Evolutionary conservation across 805 yeast species (phyloP), one percentile per base, ranked within the genome.

Genomic region (Wickerhamiella occidentalis): DNA sequence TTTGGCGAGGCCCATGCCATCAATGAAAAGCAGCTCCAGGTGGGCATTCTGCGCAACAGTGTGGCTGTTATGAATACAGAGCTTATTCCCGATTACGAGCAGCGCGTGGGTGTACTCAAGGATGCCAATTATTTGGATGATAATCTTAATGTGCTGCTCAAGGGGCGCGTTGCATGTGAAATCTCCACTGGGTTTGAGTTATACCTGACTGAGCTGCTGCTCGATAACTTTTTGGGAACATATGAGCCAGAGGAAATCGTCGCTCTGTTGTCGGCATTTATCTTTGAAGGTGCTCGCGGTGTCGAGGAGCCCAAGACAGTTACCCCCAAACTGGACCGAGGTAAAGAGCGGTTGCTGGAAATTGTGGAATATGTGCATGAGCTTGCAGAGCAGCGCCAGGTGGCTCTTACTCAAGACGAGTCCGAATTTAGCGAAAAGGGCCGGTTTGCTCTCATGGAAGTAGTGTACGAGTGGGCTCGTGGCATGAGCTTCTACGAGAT

Each of bases 391-490:
- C 73, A 73, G 37, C 77, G 80, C 53, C 87, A 82, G 62, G 85
- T 92, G 15, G 69, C 80, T 17, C 67, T 86, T 55, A 84, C 95
- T 0, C 71, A 80, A 9, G 97, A 88, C 48, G 97, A 90, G 58
- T 82, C 80, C 45, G 83, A 82, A 52, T 92, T 90, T 59, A 67
- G 82, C 55, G 94, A 85, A 50, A 75, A 81, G 55, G 81, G 85
- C 58, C 71, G 97, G 56, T 92, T 92, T 65, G 95, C 90, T 0
- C 72, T 92, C 59, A 84, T 86, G 66, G 90, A 87, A 62, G 95
- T 86, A 11, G 95, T 90, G 3, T 92, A 90, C 63, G 96, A 92
- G 66, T 92, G 99, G 99, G 96, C 97, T 1, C 74, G 94, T 55
- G 99, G 98, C 1, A 74, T 81, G 72, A 75, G 94, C 0, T 92